A percentile compares a stretch with the other conserved stretches of the same genome.
phyloP scores from a whole-genome alignment of 1,284 basidiomycete genomes.

The Meripilus lineatus region DNA sequence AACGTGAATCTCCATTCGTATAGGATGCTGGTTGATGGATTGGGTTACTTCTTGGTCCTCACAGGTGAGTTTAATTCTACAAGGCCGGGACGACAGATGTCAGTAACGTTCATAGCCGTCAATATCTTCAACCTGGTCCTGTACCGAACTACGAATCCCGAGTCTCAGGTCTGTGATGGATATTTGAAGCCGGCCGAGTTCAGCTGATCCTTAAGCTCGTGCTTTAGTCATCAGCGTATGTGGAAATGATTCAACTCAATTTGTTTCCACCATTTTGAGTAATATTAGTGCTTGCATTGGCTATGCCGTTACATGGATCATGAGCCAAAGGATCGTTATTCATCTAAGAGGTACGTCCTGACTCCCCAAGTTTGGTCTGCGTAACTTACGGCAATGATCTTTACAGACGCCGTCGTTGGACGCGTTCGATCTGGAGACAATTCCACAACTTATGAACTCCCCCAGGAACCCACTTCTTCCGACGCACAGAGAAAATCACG shows the following conservation, averaged over 20 bases:
- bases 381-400: too few relatives aligned
- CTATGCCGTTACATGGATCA: constrained; percentile 32
- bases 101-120: constrained; percentile 14
- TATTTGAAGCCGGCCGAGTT: not conserved
- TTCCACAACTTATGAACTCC: too few relatives aligned
- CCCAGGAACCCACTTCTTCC: too few relatives aligned
- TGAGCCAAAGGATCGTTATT: constrained; percentile 33
- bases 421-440: too few relatives aligned
- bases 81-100: not conserved
- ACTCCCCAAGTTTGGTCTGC: too few relatives aligned
- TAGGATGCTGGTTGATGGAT: constrained; percentile 49
- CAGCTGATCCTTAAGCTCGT: not conserved
- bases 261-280: not conserved
- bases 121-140: constrained; percentile 30
- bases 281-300: constrained; percentile 24
- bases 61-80: constrained; percentile 31
- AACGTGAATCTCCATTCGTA: too few relatives aligned
- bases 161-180: constrained; percentile 20
- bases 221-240: not conserved
- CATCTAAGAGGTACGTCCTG: constrained; percentile 30
- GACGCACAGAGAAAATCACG: too few relatives aligned
- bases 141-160: constrained; percentile 19
- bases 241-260: not conserved
- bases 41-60: constrained; percentile 43
- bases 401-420: too few relatives aligned